A percentile compares a stretch with the other conserved stretches of the same genome.
These are phyloP conservation scores for Castanea crenata DNA, from an alignment of 306 rosid genomes.

Conservation along the genomic window DNA sequence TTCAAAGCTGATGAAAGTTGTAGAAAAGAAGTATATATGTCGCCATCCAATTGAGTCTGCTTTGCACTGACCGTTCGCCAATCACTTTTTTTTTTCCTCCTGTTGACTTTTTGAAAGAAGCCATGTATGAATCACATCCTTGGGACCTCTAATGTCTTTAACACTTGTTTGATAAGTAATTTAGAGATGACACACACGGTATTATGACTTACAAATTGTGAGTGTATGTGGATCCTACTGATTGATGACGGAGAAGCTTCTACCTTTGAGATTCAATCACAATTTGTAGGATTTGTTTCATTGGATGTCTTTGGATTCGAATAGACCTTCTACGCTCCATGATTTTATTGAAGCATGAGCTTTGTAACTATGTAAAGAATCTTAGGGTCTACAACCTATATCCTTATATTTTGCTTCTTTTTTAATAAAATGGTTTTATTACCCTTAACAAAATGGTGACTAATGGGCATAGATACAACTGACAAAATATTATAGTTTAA, in stretches of 20 bases:
- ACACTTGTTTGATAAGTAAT: not conserved
- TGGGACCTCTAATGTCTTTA: not conserved
- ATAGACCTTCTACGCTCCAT: too few relatives aligned
- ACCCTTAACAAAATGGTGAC: not conserved
- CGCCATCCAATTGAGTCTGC: not conserved
- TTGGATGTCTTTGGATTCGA: too few relatives aligned
- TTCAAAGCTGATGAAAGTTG: not conserved
- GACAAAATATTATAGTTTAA: slow-evolving; percentile 9
- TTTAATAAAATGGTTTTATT: too few relatives aligned
- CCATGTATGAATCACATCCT: not conserved
- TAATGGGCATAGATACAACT: not conserved
- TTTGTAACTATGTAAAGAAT: too few relatives aligned
- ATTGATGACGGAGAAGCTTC: too few relatives aligned
- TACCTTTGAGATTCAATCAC: too few relatives aligned
- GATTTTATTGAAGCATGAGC: too few relatives aligned
- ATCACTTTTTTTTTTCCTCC: not conserved
- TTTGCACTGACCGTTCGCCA: not conserved
- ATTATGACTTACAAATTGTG: not conserved
- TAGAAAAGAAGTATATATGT: not conserved
- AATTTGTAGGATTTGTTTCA: too few relatives aligned
- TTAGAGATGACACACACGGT: not conserved
- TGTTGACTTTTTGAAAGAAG: not conserved
- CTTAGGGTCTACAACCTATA: too few relatives aligned
- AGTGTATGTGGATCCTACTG: not conserved
- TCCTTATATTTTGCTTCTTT: too few relatives aligned